Percentiles rank a stretch among this genome's conserved stretches.
Conservation (phyloP, 305 asterid species). For the Vinca major region DNA sequence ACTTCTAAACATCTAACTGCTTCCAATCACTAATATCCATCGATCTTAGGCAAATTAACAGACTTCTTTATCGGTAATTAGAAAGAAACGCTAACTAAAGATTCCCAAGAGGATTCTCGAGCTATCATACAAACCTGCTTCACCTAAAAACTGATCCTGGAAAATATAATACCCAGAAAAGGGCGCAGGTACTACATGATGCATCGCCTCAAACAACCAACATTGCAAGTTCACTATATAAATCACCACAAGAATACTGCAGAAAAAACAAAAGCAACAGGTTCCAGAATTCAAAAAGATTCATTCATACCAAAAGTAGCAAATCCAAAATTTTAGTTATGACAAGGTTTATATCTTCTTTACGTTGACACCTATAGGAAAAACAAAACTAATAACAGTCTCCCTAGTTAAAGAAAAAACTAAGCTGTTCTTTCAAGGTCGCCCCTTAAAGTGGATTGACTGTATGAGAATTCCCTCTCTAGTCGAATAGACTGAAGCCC, state of each 20-base stretch:
- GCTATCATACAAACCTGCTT: background rate
- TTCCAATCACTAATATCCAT: background rate
- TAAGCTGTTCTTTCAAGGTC: background rate
- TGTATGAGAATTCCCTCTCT: slow-evolving; percentile 1
- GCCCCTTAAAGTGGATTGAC: background rate
- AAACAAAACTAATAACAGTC: background rate
- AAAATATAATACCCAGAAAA: background rate
- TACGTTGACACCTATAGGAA: background rate
- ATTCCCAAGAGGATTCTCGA: background rate
- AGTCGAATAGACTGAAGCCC: slow-evolving; percentile 48
- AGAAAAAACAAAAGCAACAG: background rate
- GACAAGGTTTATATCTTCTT: background rate
- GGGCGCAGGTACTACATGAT: background rate
- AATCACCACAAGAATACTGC: background rate
- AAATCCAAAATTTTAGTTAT: background rate
- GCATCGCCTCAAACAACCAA: background rate
- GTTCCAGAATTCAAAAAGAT: background rate
- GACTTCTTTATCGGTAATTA: background rate
- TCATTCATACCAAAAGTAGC: background rate
- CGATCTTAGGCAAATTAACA: background rate
- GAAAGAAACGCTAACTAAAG: background rate
- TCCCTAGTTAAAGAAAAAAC: background rate
- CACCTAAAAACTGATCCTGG: background rate
- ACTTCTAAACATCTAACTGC: background rate
- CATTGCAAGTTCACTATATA: background rate